Conservation (phyloP, 2,329 filamentous ascomycete species). For the Dactylellina cionopaga region DNA sequence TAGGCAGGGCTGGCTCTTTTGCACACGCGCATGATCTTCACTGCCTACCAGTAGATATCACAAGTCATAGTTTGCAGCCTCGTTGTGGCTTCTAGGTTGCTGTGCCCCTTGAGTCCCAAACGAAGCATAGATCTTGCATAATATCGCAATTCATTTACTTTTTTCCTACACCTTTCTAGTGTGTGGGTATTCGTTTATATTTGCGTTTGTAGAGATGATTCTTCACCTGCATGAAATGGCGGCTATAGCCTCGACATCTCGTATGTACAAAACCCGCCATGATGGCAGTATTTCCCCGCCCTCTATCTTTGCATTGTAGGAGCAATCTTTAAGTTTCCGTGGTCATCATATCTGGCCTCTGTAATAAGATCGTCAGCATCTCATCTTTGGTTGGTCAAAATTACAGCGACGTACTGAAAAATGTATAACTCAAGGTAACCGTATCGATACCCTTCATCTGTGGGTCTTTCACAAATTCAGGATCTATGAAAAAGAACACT, state of each 20-base stretch:
- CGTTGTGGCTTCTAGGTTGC: too few relatives aligned
- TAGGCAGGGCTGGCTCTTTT: too few relatives aligned
- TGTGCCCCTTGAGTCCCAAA: too few relatives aligned
- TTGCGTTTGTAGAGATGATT: slow-evolving; percentile 11
- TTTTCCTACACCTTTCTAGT: too few relatives aligned
- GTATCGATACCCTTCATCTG: slow-evolving; percentile 95
- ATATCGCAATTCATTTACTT: too few relatives aligned
- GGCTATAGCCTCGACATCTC: neutral
- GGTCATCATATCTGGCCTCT: slow-evolving; percentile 87
- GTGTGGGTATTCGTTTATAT: neutral
- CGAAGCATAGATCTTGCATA: too few relatives aligned
- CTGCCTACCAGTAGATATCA: too few relatives aligned
- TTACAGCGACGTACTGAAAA: slow-evolving; percentile 81
- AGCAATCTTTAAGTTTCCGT: slow-evolving; percentile 64
- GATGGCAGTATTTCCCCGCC: neutral
- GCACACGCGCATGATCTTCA: too few relatives aligned
- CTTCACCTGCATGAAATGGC: slow-evolving; percentile 1
- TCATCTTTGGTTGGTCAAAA: neutral
- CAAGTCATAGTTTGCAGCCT: too few relatives aligned
- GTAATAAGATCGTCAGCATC: slow-evolving; percentile 29
- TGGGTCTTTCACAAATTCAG: slow-evolving; percentile 88
- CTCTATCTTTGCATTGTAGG: slow-evolving; percentile 46
- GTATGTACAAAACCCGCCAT: slow-evolving; percentile 43
- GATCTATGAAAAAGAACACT: slow-evolving; percentile 98
- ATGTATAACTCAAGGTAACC: slow-evolving; percentile 95